Evolutionary conservation across 257 asterid species (phyloP), one percentile per base, ranked within the genome.

Genomic region (Forsythia viridissima): DNA sequence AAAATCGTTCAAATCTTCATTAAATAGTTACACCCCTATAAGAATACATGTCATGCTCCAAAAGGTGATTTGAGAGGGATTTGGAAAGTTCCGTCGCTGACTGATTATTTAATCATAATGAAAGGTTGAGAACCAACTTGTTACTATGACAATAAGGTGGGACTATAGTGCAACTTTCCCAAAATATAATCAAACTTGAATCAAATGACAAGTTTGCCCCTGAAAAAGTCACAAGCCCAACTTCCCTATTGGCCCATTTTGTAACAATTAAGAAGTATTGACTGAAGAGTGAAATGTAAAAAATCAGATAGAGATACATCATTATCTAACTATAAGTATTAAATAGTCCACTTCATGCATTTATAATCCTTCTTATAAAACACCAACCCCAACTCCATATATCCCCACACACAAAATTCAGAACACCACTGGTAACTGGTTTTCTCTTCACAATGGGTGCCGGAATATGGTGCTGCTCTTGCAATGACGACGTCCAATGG

Each of bases 401-500:
- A 76, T 36, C 71, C 1, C n/a, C n/a, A 46, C 75, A 55, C 79
- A 55, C 68, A 74, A 36, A 46, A 77, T 74, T 21, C 39, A 67
- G 21, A 0, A 7, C 10, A 61, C 34, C 61, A 24, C 72, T 74
- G 37, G 0, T 15, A 65, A 18, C 57, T 73, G 40, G 0, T 13
- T 72, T 10, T 52, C 51, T 55, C 72, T 42, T 43, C 41, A 69
- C 15, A 72, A 86, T 89, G 89, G 91, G 81, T 73, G 76, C 77
- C 75, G 87, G 84, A 75, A n/a, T 66, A 77, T 78, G 86, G 84
- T 70, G 82, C 73, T 44, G 57, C 70, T 38, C 79, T 0, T 46
- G 84, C 85, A 79, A 85, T 6, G 83, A 80, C 0, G 81, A 69
- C 44, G 76, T 82, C 78, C 76, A 87, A 76, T 84, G 89, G 89